Evolutionary conservation across 345 rosid genomes (phyloP), one percentile per base, ranked within the genome.

Genomic region (Mangifera indica): DNA sequence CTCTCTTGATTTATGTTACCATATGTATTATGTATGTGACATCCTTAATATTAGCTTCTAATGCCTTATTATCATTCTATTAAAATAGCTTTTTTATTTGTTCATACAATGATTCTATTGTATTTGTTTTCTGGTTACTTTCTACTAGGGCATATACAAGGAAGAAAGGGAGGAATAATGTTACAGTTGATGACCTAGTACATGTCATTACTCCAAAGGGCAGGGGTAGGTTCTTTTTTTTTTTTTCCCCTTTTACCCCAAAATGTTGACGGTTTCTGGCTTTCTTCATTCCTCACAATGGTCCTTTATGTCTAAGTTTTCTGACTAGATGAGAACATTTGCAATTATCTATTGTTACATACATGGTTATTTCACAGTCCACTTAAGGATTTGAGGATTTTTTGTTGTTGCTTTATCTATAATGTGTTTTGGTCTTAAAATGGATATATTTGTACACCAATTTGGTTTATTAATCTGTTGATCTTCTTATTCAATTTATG

Each of bases 121-220:
- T 17, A n/a, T 22, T 5, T 0, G 49, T 32, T 7, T 46, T 26
- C 26, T 24, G 6, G 57, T 29, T 45, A 10, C 57, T 70, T 58
- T 70, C 22, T 40, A 74, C 64, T 53, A 93, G 95, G 89, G 91
- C 86, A 69, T 88, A 83, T 79, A 78, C 78, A 49, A 85, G 81
- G 88, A 85, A 93, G 85, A 89, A 89, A 77, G 96, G 93, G 17
- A 84, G 89, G 77, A 88, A 83, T 75, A 87, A 87, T 69, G 91
- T 91, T 14, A 88, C 90, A 11, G 86, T 91, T 22, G 98, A 93
- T 80, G 97, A 91, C 68, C 92, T 93, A 37, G 83, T 91, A 24
- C 85, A 87, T 72, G 86, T 83, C 24, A 88, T 93, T 55, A 88
- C 96, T 22, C 93, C 96, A 1, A 87, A 86, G 82, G 97, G 96